Evolutionary conservation across 2,329 filamentous ascomycete species (phyloP).

Genomic region (Chaetomiaceae sp.): DNA sequence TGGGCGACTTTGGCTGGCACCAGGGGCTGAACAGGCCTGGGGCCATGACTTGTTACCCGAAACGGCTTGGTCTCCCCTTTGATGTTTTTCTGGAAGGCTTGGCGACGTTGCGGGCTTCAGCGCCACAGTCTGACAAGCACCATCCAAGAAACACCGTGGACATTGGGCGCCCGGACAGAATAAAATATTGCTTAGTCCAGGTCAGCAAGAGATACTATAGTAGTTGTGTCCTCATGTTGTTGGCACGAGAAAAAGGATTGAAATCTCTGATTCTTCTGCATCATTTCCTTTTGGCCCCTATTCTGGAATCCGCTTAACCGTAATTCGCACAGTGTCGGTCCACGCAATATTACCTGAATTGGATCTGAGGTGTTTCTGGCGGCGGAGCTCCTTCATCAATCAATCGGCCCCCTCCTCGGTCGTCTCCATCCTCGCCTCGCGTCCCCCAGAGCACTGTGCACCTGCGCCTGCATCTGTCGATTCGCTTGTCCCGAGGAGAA

Average conservation of each 20-base stretch:
- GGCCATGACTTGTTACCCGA: background rate
- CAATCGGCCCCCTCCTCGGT: no score
- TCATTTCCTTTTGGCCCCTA: background rate
- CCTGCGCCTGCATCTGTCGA: background rate
- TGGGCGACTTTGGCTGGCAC: background rate
- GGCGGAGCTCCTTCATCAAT: background rate
- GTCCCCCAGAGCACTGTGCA: background rate
- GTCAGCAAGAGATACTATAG: no score
- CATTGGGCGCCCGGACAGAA: no score
- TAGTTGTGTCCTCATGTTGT: background rate
- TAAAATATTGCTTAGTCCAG: no score
- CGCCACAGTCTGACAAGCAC: constrained; percentile 3
- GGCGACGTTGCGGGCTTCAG: constrained; percentile 2
- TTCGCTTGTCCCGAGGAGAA: background rate
- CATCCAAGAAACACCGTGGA: no score
- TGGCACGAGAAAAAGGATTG: no score
- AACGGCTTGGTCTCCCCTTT: background rate
- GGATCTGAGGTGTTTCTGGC: background rate
- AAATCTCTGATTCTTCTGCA: no score
- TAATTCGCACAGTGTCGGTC: constrained; percentile 13
- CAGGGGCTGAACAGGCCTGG: background rate
- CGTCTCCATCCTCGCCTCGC: constrained; percentile 1
- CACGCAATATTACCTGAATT: constrained; percentile 3
- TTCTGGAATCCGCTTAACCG: background rate
- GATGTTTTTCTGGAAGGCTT: constrained; percentile 14